phyloP scores from a whole-genome alignment of 371 early-diverging fungal genomes.

The Nematocida displodere region DNA sequence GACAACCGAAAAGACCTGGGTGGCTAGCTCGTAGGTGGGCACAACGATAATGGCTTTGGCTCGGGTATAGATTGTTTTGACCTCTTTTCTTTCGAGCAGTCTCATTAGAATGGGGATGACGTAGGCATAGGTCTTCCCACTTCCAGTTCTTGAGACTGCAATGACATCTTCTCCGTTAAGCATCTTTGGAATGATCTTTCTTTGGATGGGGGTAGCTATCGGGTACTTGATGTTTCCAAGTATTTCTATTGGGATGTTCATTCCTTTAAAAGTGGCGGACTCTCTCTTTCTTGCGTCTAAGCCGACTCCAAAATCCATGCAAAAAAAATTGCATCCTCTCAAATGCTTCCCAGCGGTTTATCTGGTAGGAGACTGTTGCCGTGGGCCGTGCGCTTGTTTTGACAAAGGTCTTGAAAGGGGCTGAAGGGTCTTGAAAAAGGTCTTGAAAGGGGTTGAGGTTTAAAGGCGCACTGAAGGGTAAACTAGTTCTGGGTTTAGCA shows the following conservation, averaged over 20 bases:
- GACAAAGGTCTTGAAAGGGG: too few relatives aligned
- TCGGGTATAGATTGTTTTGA: constrained; percentile 28
- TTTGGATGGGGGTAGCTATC: constrained; percentile 87
- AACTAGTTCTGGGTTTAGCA: too few relatives aligned
- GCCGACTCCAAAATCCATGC: constrained; percentile 46
- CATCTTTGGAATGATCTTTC: constrained; percentile 81
- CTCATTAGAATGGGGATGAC: constrained; percentile 81
- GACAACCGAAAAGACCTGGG: constrained; percentile 50
- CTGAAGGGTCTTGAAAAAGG: too few relatives aligned
- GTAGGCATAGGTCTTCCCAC: constrained; percentile 95
- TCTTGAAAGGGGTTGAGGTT: too few relatives aligned
- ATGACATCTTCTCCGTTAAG: constrained; percentile 86
- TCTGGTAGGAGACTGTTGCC: not conserved
- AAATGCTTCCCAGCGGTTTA: not conserved
- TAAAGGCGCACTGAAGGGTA: too few relatives aligned
- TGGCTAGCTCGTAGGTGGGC: constrained; percentile 63
- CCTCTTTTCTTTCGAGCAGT: constrained; percentile 71
- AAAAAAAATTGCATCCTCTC: constrained; percentile 14
- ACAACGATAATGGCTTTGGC: constrained; percentile 69
- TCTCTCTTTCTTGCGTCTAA: constrained; percentile 36
- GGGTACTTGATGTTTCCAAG: constrained; percentile 65
- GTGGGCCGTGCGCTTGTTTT: too few relatives aligned
- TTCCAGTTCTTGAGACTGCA: constrained; percentile 92
- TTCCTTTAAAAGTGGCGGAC: constrained; percentile 57
- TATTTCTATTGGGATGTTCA: constrained; percentile 57